Base-by-base conservation (phyloP, 352 stramenopile species). In the Phytophthora lateralis region DNA sequence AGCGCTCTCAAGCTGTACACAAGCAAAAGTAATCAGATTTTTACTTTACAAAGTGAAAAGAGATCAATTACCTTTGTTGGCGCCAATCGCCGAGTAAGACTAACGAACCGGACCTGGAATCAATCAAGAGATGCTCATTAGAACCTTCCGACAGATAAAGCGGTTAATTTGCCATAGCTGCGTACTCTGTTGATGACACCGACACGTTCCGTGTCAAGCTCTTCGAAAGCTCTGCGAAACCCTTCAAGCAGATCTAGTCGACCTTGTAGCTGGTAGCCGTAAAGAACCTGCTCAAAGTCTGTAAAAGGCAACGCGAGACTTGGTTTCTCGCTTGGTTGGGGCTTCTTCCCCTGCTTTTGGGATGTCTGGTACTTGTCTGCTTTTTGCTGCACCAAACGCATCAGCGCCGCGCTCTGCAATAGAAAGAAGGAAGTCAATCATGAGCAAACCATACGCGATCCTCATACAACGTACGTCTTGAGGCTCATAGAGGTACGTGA, bases 401-500 rank as follows among this genome's bases (percentile, higher is more conserved):
- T 51, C 41, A 85, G 30, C 5, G 63, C 70, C 9, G 78, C 68
- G 38, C 73, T 88, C 76, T 89, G 45, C n/a, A 39, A 5, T 24
- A 44, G 17, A 60, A 35, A n/a, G 4, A 29, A 24, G 35, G 50
- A 24, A 12, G 38, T 53, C 20, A 63, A 15, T 39, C 11, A 32
- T 37, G 3, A 30, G 15, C 15, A 50, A 29, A 14, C 7, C 15
- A 34, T 39, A 9, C 7, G 8, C 27, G 27, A 10, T 32, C 27
- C 27, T 32, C 27, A 39, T 17, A 20, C 15, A 45, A 79, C 74
- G 15, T 69, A 89, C 82, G 44, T 94, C 84, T 50, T 82, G 73
- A 29, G 78, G 66, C 20, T 90, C 80, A 49, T 94, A 94, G 21
- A 94, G 70, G 56, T 94, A 94, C 8, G 68, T 80, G 49, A 94